These are phyloP conservation scores for Penicillium canescens DNA, from an alignment of 495 filamentous ascomycete species.

Conservation along the genomic window DNA sequence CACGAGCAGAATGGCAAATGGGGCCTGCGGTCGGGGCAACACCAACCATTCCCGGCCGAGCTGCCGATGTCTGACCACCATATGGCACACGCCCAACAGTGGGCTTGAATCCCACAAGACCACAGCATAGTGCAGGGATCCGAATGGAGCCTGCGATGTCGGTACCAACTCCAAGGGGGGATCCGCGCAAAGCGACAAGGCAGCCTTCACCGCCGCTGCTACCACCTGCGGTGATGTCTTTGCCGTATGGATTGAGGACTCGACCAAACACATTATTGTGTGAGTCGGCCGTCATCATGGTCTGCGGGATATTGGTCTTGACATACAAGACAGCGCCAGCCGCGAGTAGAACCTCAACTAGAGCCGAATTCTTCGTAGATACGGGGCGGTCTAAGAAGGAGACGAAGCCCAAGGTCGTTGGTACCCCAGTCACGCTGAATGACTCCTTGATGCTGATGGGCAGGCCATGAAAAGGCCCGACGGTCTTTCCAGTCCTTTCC, in stretches of 20 bases:
- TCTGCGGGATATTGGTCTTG: slow-evolving; percentile 57
- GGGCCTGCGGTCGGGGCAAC: slow-evolving; percentile 45
- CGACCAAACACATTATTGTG: slow-evolving; percentile 39
- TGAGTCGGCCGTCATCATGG: slow-evolving; percentile 50
- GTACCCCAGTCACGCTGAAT: slow-evolving; percentile 51
- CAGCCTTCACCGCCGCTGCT: slow-evolving; percentile 66
- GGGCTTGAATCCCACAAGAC: slow-evolving; percentile 39
- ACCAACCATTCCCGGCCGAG: slow-evolving; percentile 18
- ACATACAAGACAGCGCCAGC: slow-evolving; percentile 49
- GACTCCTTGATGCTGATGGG: slow-evolving; percentile 67
- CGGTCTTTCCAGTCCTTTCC: slow-evolving; percentile 29
- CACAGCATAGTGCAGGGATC: slow-evolving; percentile 60
- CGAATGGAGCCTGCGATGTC: slow-evolving; percentile 67
- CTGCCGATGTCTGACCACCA: slow-evolving; percentile 34
- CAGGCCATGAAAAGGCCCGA: slow-evolving; percentile 62
- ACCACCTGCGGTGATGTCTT: slow-evolving; percentile 53
- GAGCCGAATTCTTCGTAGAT: slow-evolving; percentile 32
- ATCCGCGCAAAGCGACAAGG: slow-evolving; percentile 56
- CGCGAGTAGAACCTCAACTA: slow-evolving; percentile 30
- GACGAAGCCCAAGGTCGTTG: slow-evolving; percentile 26
- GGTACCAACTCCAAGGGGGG: slow-evolving; percentile 61
- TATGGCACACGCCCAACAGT: slow-evolving; percentile 29
- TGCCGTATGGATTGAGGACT: slow-evolving; percentile 56
- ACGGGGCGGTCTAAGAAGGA: slow-evolving; percentile 55
- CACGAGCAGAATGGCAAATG: slow-evolving; percentile 54